Conservation (phyloP, 108 stramenopile genomes). For the Cyclotella choctawhatcheeana region DNA sequence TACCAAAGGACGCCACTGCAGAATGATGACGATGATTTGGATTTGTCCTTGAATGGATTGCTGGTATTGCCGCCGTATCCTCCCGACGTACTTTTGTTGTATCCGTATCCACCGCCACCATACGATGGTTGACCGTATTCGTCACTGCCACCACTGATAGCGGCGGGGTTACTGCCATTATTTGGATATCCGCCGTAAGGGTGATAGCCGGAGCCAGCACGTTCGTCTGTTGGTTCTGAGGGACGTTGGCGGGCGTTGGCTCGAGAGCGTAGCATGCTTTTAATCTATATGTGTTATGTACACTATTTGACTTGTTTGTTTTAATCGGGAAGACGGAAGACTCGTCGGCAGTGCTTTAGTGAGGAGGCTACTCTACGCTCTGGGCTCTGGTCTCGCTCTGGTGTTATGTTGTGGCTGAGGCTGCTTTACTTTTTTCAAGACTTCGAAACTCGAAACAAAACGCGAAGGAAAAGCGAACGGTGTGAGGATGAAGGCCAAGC, state of each 20-base stretch:
- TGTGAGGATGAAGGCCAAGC: too few relatives aligned
- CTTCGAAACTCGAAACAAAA: too few relatives aligned
- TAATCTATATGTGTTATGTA: not conserved
- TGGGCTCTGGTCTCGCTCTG: too few relatives aligned
- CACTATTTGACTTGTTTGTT: not conserved
- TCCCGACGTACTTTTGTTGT: not conserved
- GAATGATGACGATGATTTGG: not conserved
- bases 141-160: not conserved
- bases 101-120: not conserved
- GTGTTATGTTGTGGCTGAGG: too few relatives aligned
- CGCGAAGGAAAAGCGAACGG: too few relatives aligned
- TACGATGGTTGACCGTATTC: not conserved
- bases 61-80: not conserved
- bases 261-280: conserved; percentile 27
- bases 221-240: conserved; percentile 42
- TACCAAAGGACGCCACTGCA: not conserved
- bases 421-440: too few relatives aligned
- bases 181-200: conserved; percentile 9
- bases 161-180: conserved; percentile 2
- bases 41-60: conserved; percentile 12
- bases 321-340: too few relatives aligned
- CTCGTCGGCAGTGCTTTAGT: too few relatives aligned
- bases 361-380: too few relatives aligned
- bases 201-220: conserved; percentile 2
- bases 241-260: conserved; percentile 22